phyloP scores from a whole-genome alignment of 768 basidiomycete genomes.

The Coprinellus aureogranulatus region DNA sequence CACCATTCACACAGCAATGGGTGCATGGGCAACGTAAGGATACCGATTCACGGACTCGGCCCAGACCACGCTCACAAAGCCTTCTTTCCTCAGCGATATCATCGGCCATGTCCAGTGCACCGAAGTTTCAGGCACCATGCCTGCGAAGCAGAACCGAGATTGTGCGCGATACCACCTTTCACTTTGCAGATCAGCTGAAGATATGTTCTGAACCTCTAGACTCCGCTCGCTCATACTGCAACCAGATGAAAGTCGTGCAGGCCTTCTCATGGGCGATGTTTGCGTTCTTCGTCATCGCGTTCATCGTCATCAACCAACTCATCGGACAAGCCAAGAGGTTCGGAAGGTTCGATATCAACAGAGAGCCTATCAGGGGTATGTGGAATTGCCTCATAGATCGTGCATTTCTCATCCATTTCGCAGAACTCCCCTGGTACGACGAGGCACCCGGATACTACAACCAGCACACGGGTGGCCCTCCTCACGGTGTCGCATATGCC shows the following conservation, averaged over 20 bases:
- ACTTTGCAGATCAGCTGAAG: not conserved
- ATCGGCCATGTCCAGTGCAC: constrained; percentile 66
- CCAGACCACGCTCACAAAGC: not conserved
- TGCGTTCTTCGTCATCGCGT: constrained; percentile 41
- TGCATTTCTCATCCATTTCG: not conserved
- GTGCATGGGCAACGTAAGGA: constrained; percentile 69
- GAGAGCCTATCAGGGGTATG: constrained; percentile 53
- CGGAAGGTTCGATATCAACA: constrained; percentile 56
- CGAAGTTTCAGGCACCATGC: constrained; percentile 34
- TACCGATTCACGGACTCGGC: not conserved
- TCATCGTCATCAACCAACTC: constrained; percentile 56
- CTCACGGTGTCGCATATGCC: constrained; percentile 23
- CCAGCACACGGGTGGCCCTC: constrained; percentile 28
- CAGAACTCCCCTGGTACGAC: constrained; percentile 76
- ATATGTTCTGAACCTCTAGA: constrained; percentile 37
- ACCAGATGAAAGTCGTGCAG: constrained; percentile 77
- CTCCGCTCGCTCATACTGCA: constrained; percentile 57
- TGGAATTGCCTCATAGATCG: no score
- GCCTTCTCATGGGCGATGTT: constrained; percentile 80
- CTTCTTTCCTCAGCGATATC: constrained; percentile 51
- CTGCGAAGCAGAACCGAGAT: constrained; percentile 48
- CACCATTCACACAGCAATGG: constrained; percentile 53
- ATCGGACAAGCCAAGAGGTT: constrained; percentile 53
- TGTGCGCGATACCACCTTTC: constrained; percentile 38
- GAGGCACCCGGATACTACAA: constrained; percentile 66